Evolutionary conservation across 2,329 filamentous ascomycete genomes (phyloP).

Genomic region (Colletotrichum liaoningense): DNA sequence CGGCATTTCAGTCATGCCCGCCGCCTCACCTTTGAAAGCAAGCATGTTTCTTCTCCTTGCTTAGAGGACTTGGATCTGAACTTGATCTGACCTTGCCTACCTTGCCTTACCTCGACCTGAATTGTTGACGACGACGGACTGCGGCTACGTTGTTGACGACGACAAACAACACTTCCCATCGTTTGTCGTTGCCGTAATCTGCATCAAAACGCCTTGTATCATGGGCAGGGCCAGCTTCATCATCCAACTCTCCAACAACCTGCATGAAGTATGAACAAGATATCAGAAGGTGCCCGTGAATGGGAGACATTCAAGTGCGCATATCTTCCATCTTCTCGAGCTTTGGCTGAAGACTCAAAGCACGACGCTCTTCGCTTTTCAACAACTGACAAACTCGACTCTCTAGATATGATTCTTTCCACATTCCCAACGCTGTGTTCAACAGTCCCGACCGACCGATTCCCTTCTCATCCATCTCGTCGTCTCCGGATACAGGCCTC

Average conservation of each 20-base stretch:
- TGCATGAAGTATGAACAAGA: constrained; percentile 36
- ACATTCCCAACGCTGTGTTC: constrained; percentile 33
- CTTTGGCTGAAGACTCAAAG: too few species aligned
- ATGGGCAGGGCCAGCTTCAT: constrained; percentile 31
- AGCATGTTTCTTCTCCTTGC: constrained; percentile 20
- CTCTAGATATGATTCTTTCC: constrained; percentile 36
- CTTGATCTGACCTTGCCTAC: not conserved
- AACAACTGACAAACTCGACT: not conserved
- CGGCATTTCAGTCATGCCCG: constrained; percentile 35
- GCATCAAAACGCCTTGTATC: constrained; percentile 10
- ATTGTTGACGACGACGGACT: constrained; percentile 10
- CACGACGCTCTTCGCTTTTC: not conserved
- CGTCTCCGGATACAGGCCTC: constrained; percentile 52
- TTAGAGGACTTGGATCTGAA: not conserved
- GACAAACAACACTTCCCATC: not conserved
- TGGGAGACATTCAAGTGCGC: constrained; percentile 46
- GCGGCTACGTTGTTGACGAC: not conserved
- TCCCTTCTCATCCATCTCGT: constrained; percentile 40
- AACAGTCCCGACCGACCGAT: constrained; percentile 40
- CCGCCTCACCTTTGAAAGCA: constrained; percentile 24
- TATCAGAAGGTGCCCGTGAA: constrained; percentile 43
- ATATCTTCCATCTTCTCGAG: too few species aligned
- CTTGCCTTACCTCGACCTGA: not conserved
- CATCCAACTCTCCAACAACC: constrained; percentile 13
- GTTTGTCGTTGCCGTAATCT: not conserved